Conservation (phyloP, 192 early-diverging fungal genomes). For the Paraglomus occultum region DNA sequence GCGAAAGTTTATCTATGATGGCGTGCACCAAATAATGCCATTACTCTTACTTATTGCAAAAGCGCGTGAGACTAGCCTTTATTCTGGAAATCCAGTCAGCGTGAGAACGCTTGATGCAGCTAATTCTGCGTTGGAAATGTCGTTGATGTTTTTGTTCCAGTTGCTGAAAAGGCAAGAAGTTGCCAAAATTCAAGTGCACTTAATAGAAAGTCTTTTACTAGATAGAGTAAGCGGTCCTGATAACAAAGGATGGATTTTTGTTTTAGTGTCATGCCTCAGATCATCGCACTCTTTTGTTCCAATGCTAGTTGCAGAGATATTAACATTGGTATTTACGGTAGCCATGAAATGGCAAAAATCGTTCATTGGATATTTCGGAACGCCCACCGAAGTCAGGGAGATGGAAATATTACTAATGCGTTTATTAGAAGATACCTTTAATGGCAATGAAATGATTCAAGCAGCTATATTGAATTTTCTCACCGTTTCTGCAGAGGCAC, state of each 20-base stretch:
- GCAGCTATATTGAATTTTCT: slow-evolving; percentile 50
- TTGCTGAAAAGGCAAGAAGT: slow-evolving; percentile 39
- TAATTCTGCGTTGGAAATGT: slow-evolving; percentile 36
- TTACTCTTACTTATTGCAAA: slow-evolving; percentile 44
- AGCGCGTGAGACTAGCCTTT: slow-evolving; percentile 38
- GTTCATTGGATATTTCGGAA: slow-evolving; percentile 50
- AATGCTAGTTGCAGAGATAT: slow-evolving; percentile 42
- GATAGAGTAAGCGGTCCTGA: slow-evolving; percentile 39
- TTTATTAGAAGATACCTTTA: slow-evolving; percentile 29
- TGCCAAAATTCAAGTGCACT: slow-evolving; percentile 33
- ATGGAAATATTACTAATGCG: slow-evolving; percentile 32
- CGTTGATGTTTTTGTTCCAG: slow-evolving; percentile 41
- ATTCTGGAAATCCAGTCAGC: slow-evolving; percentile 33
- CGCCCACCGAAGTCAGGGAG: slow-evolving; percentile 40
- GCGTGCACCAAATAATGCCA: slow-evolving; percentile 45
- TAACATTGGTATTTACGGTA: slow-evolving; percentile 42
- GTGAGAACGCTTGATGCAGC: slow-evolving; percentile 22
- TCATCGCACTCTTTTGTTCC: slow-evolving; percentile 39
- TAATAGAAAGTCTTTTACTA: slow-evolving; percentile 46
- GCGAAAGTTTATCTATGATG: slow-evolving; percentile 47
- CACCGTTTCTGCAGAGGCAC: slow-evolving; percentile 41
- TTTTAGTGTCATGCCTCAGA: slow-evolving; percentile 39
- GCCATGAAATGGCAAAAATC: slow-evolving; percentile 34
- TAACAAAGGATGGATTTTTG: slow-evolving; percentile 37
- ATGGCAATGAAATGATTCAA: slow-evolving; percentile 20